These are phyloP conservation scores for Lizonia empirigonia DNA, from an alignment of 2,329 filamentous ascomycete genomes.

Conservation along the genomic window DNA sequence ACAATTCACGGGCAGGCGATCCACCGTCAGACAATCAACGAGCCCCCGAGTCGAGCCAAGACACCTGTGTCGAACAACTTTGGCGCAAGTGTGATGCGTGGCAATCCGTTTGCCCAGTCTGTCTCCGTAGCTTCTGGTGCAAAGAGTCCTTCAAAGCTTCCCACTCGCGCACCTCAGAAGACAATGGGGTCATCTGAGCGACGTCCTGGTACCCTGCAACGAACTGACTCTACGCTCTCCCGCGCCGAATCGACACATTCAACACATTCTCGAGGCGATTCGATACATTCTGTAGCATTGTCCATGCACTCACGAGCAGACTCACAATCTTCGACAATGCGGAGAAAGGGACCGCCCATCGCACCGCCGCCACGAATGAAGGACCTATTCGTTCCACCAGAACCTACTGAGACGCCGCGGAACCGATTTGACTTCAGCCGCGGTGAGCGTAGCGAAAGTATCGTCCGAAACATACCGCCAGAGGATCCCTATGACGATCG, in stretches of 20 bases:
- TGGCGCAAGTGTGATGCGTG: slow-evolving; percentile 41
- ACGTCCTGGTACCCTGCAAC: slow-evolving; percentile 36
- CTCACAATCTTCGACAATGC: slow-evolving; percentile 33
- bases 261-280: slow-evolving; percentile 19
- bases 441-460: slow-evolving; percentile 60
- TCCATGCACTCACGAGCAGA: slow-evolving; percentile 36
- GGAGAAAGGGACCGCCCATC: slow-evolving; percentile 53
- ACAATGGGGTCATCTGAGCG: slow-evolving; percentile 71
- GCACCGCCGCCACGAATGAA: slow-evolving; percentile 88
- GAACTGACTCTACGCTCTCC: slow-evolving; percentile 27
- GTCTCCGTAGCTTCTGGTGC: slow-evolving; percentile 37
- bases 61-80: slow-evolving; percentile 48
- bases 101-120: slow-evolving; percentile 47
- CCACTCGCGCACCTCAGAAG: slow-evolving; percentile 56
- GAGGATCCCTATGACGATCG: slow-evolving; percentile 80
- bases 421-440: slow-evolving; percentile 47
- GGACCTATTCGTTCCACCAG: slow-evolving; percentile 68
- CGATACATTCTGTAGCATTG: neutral
- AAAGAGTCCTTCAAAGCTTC: slow-evolving; percentile 70
- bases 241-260: slow-evolving; percentile 16
- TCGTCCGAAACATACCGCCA: slow-evolving; percentile 66
- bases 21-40: slow-evolving; percentile 11
- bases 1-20: slow-evolving; percentile 49
- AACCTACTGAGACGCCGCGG: slow-evolving; percentile 53
- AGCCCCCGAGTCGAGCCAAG: slow-evolving; percentile 44